These are phyloP conservation scores for Kazachstania martiniae DNA, from an alignment of 805 yeast genomes.

Conservation along the genomic window DNA sequence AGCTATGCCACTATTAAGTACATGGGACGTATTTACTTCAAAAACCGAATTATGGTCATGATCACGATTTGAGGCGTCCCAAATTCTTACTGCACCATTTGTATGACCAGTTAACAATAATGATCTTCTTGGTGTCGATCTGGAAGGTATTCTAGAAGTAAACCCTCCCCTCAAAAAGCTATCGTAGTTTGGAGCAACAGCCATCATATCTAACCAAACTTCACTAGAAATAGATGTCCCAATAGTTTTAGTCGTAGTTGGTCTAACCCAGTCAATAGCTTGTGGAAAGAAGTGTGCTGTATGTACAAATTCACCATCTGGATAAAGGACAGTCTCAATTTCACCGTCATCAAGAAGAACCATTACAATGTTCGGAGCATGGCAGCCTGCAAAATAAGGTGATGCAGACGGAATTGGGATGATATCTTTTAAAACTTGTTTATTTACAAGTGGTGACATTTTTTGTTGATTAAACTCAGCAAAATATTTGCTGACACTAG, in stretches of 20 bases:
- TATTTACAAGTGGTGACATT: slow-evolving; percentile 43
- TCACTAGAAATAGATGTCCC: slow-evolving; percentile 49
- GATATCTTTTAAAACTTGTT: slow-evolving; percentile 35
- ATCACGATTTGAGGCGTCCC: slow-evolving; percentile 73
- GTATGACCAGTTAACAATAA: slow-evolving; percentile 76
- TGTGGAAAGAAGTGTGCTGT: slow-evolving; percentile 66
- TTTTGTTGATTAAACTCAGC: slow-evolving; percentile 45
- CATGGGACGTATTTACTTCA: slow-evolving; percentile 45
- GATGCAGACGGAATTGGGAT: slow-evolving; percentile 47
- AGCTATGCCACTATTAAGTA: slow-evolving; percentile 36
- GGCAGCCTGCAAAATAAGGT: slow-evolving; percentile 74
- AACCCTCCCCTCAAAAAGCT: slow-evolving; percentile 65
- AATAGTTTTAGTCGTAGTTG: slow-evolving; percentile 48
- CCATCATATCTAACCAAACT: slow-evolving; percentile 72
- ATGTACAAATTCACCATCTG: slow-evolving; percentile 41
- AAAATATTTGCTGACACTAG: slow-evolving; percentile 71
- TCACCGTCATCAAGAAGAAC: slow-evolving; percentile 54
- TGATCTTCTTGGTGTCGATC: slow-evolving; percentile 41
- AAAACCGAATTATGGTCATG: slow-evolving; percentile 47
- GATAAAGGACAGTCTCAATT: slow-evolving; percentile 48
- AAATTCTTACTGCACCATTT: slow-evolving; percentile 70
- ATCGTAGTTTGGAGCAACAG: slow-evolving; percentile 23
- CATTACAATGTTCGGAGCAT: slow-evolving; percentile 59
- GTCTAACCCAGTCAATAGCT: slow-evolving; percentile 66
- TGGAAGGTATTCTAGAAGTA: slow-evolving; percentile 41